Base-by-base conservation (phyloP, 1,139 yeast genomes). In the Suhomyces panamericanus region DNA sequence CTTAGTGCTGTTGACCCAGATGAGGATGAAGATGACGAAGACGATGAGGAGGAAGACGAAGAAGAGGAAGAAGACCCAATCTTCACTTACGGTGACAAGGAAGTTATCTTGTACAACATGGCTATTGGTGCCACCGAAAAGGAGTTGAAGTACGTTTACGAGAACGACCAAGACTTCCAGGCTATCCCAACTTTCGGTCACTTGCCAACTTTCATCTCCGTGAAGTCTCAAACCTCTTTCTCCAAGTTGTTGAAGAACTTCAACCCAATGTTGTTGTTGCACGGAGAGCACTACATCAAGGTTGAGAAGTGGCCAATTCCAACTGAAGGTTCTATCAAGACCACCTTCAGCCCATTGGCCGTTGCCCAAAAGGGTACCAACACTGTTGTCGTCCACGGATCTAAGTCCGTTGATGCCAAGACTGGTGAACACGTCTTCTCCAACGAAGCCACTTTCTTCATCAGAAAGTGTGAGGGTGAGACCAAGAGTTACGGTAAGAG, bases 141-240 rank as follows among this genome's bases (percentile, higher is more conserved):
- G 43, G 96, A 93, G 60, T 77, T 90, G 61, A 74, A 86, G 62
- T 89, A 87, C 64, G 82, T 80, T 20, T 93, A 85, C 65, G 99
- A 93, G 69, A 80, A 83, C 57, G 79, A 79, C 58, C 71, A 76
- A 15, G 81, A 88, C 55, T 93, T 93, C 75, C 90, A 88, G 62
- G 95, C 86, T n/a, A 67, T 93, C 44, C 97, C 98, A 51, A 80
- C 96, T 3, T 90, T 85, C 66, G 97, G 96, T 50, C 96, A 90
- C 51, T 83, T 91, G 59, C 95, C 96, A 38, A 68, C 78, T 27
- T 74, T 74, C 66, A 71, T 78, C 58, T 77, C 80, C 29, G 74
- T 75, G 43, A 71, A 74, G 48, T 72, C 81, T 43, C 76, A 75
- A 48, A 64, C 77, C 47, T 75, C 83, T 33, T 78, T 81, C 62